Evolutionary conservation across 1,139 yeast species (phyloP).

Genomic region (Blastobotrys elegans): DNA sequence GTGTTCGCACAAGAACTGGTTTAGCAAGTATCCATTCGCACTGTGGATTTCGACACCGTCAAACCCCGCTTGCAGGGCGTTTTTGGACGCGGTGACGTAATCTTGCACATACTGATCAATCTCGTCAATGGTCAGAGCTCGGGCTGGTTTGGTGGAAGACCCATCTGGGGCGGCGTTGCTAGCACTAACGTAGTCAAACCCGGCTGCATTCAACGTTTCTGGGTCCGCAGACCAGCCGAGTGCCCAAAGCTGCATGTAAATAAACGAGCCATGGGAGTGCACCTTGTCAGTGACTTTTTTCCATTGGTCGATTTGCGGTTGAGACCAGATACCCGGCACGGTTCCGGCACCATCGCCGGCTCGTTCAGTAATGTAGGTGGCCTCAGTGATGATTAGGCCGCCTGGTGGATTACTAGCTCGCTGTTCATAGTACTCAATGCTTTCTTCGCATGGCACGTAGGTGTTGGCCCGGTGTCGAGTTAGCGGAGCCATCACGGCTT

Average conservation of each 20-base stretch:
- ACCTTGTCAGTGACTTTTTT: constrained; percentile 34
- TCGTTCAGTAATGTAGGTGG: constrained; percentile 35
- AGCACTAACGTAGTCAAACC: constrained; percentile 8
- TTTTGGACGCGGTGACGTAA: constrained; percentile 41
- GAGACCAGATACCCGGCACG: constrained; percentile 43
- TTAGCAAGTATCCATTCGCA: constrained; percentile 63
- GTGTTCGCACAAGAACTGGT: constrained; percentile 43
- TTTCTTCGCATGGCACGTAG: constrained; percentile 44
- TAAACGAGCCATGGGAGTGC: constrained; percentile 36
- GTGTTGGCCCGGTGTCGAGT: constrained; percentile 42
- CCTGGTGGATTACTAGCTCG: constrained; percentile 53
- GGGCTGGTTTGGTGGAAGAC: constrained; percentile 22
- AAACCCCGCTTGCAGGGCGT: constrained; percentile 52
- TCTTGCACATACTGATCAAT: constrained; percentile 35
- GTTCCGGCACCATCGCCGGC: constrained; percentile 33
- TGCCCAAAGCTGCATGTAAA: constrained; percentile 41
- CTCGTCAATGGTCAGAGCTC: constrained; percentile 39
- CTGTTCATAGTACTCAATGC: constrained; percentile 47
- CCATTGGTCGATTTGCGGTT: constrained; percentile 41
- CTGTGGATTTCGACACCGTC: constrained; percentile 66
- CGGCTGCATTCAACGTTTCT: background rate
- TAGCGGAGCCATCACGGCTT: constrained; percentile 47
- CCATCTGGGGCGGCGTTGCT: background rate
- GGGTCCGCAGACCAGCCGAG: constrained; percentile 42
- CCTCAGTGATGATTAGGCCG: constrained; percentile 43